These are phyloP conservation scores for Cladobotryum protrusum DNA, from an alignment of 2,329 filamentous ascomycete genomes.

Conservation along the genomic window DNA sequence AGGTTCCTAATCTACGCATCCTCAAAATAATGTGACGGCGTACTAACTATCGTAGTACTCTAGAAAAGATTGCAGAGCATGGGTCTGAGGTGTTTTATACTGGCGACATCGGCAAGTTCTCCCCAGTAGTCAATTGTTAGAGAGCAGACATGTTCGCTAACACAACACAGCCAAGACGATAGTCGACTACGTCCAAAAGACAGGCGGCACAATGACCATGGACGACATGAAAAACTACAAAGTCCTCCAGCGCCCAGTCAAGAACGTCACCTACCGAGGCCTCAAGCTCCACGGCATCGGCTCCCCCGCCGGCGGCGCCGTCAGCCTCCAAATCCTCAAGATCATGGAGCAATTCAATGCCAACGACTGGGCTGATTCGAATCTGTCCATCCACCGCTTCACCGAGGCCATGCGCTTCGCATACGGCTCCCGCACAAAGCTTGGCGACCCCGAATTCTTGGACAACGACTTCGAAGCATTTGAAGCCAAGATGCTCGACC, in stretches of 20 bases:
- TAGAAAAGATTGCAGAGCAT: slow-evolving; percentile 67
- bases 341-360: slow-evolving; percentile 69
- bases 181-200: slow-evolving; percentile 58
- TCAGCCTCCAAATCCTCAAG: slow-evolving; percentile 72
- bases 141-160: slow-evolving; percentile 9
- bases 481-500: slow-evolving; percentile 62
- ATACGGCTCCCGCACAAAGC: slow-evolving; percentile 69
- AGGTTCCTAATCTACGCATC: slow-evolving; percentile 14
- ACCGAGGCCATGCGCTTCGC: slow-evolving; percentile 87
- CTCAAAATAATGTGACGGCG: neutral
- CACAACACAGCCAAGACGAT: slow-evolving; percentile 57
- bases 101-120: slow-evolving; percentile 51
- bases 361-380: slow-evolving; percentile 46
- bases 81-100: slow-evolving; percentile 71
- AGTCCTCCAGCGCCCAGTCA: slow-evolving; percentile 56
- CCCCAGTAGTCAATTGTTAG: neutral
- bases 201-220: slow-evolving; percentile 80
- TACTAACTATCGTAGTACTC: slow-evolving; percentile 37
- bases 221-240: slow-evolving; percentile 70
- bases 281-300: slow-evolving; percentile 63
- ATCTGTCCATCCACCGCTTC: slow-evolving; percentile 73
- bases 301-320: slow-evolving; percentile 71
- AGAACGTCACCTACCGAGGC: slow-evolving; percentile 61
- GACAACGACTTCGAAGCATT: slow-evolving; percentile 50
- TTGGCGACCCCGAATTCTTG: slow-evolving; percentile 79